Evolutionary conservation across 129 eudicot species (phyloP), one percentile per base, ranked within the genome.

Genomic region (Artemisia argyi): DNA sequence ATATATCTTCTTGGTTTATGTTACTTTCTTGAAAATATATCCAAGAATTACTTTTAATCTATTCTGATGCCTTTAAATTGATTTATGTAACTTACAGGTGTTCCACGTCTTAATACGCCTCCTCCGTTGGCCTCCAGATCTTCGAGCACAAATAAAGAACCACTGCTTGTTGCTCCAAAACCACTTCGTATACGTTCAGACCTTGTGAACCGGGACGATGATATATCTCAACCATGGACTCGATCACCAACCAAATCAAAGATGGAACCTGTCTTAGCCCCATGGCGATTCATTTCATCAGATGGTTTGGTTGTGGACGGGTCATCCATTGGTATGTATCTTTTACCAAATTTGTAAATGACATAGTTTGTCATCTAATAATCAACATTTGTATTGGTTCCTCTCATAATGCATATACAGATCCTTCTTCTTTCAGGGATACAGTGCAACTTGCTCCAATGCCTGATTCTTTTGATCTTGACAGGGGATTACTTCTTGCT

Each of bases 391-490:
- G 75, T 66, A 49, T 74, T 48, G 59, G 76, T 73, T 75, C 74
- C 67, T 85, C 78, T 86, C 86, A 86, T 90, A 85, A 83, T 90
- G 80, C 87, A 80, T 84, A 76, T 76, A 79, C 99, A 95, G 99
- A 89, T 80, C 85, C 96, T 70, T 67, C 88, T 75, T 85, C 93
- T 88, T 88, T 88, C 90, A 83, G 94, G 91, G 91, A 81, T 72
- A 82, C 81, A 61, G 73, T 84, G 82, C 94, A 88, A 77, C 99
- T 95, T 86, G 96, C 88, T 35, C 97, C 99, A 50, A 90, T 91
- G 96, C 95, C 88, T 57, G 99, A 95, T 80, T 95, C 97, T 60
- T 91, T 88, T 85, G 99, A 95, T 73, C 80, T 95, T 72, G 99
- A 95, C 58, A 83, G 99, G 75, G 99, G 99, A 61, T 76, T 95